These are phyloP conservation scores for Geranium incanum DNA, from an alignment of 441 rosid genomes.

Conservation along the genomic window DNA sequence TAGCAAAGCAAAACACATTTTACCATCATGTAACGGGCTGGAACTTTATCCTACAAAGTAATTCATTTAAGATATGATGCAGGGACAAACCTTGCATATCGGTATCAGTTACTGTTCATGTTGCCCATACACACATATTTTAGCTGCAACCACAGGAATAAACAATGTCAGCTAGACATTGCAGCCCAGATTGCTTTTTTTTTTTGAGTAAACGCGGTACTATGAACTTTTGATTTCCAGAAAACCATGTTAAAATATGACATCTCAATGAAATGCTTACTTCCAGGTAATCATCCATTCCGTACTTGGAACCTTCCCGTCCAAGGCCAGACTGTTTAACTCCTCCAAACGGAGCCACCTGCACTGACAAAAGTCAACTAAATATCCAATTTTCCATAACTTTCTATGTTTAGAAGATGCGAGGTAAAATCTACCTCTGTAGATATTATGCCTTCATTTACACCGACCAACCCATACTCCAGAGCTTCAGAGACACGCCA, in stretches of 20 bases:
- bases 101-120: slow-evolving; percentile 15
- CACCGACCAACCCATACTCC: slow-evolving; percentile 82
- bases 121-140: slow-evolving; percentile 28
- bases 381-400: slow-evolving; percentile 18
- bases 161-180: neutral
- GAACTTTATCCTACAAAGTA: neutral
- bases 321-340: slow-evolving; percentile 94
- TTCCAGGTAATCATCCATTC: slow-evolving; percentile 88
- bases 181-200: neutral
- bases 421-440: slow-evolving; percentile 52
- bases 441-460: slow-evolving; percentile 85
- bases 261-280: slow-evolving; percentile 28
- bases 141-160: slow-evolving; percentile 18
- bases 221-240: too few species aligned
- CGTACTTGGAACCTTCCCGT: slow-evolving; percentile 94
- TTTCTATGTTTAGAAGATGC: slow-evolving; percentile 2
- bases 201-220: neutral
- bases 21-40: neutral
- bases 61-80: neutral
- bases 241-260: slow-evolving; percentile 1
- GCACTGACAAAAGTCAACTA: slow-evolving; percentile 16
- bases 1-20: neutral
- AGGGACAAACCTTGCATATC: slow-evolving; percentile 1
- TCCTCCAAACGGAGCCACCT: slow-evolving; percentile 99
- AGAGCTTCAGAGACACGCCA: slow-evolving; percentile 96